Evolutionary conservation across 352 stramenopile genomes (phyloP).

Genomic region (Blastocystis sp.): DNA sequence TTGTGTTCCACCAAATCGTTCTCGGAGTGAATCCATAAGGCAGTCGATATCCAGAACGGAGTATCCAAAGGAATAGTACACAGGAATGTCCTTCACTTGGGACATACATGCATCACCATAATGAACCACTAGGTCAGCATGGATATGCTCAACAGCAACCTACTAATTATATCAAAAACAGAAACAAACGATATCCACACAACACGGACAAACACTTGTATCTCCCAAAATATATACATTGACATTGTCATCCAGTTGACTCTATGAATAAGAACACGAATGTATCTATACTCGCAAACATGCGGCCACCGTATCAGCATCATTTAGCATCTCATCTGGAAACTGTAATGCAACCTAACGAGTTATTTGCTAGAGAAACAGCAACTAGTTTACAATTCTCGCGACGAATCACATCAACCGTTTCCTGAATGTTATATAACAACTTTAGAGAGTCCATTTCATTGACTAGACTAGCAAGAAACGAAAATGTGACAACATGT

Average conservation of each 20-base stretch:
- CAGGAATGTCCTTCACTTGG: background rate
- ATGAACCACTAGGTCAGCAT: conserved; percentile 33
- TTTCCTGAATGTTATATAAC: background rate
- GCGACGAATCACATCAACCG: background rate
- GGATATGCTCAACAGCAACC: background rate
- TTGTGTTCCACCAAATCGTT: background rate
- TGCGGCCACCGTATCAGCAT: background rate
- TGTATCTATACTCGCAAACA: background rate
- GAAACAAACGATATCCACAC: background rate
- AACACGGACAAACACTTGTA: conserved; percentile 19
- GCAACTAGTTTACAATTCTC: background rate
- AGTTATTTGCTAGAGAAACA: background rate
- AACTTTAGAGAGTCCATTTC: background rate
- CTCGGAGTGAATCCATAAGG: background rate
- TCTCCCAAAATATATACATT: conserved; percentile 23
- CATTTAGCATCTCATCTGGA: background rate
- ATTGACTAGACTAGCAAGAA: too few species aligned
- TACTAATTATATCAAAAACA: background rate
- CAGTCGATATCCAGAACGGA: background rate
- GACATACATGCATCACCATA: conserved; percentile 23
- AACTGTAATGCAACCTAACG: conserved; percentile 4
- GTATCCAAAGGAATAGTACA: background rate
- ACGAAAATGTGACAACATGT: background rate
- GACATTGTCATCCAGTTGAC: background rate
- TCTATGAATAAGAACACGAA: background rate